Evolutionary conservation across 1,284 basidiomycete species (phyloP).

Genomic region (Cutaneotrichosporon arboriforme): DNA sequence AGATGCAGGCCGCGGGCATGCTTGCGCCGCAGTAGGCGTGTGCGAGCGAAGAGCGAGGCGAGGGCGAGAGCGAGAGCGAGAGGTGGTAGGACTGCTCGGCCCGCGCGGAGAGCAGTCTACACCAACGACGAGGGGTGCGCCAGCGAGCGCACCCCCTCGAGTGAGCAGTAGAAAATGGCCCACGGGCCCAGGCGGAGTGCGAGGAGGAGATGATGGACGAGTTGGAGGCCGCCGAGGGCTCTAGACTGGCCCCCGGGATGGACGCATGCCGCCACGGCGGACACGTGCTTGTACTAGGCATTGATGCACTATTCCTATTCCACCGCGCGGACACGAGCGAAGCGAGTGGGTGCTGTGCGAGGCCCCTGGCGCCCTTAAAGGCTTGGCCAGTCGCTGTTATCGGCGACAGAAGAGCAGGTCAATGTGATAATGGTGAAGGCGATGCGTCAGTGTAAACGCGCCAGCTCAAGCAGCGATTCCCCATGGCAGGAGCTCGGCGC

Average conservation of each 20-base stretch:
- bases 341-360: background rate
- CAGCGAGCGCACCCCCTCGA: too few relatives aligned
- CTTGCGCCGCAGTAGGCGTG: constrained; percentile 28
- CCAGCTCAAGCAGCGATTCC: too few relatives aligned
- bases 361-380: too few relatives aligned
- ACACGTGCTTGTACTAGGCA: constrained; percentile 30
- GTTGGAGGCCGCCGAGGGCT: background rate
- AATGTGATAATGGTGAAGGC: too few relatives aligned
- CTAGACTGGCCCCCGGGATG: background rate
- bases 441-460: too few relatives aligned
- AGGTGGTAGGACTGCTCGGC: too few relatives aligned
- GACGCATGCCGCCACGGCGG: constrained; percentile 3
- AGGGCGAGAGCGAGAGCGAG: too few relatives aligned
- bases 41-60: background rate
- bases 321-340: background rate
- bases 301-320: constrained; percentile 27
- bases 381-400: too few relatives aligned
- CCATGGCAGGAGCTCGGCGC: too few relatives aligned
- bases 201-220: background rate
- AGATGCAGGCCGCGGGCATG: constrained; percentile 48
- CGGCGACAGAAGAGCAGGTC: too few relatives aligned
- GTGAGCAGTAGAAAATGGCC: background rate
- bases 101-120: too few relatives aligned
- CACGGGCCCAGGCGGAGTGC: constrained; percentile 1
- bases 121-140: too few relatives aligned